Conservation (phyloP, 148 eudicot genomes). For the Rhododendron kiyosumense region DNA sequence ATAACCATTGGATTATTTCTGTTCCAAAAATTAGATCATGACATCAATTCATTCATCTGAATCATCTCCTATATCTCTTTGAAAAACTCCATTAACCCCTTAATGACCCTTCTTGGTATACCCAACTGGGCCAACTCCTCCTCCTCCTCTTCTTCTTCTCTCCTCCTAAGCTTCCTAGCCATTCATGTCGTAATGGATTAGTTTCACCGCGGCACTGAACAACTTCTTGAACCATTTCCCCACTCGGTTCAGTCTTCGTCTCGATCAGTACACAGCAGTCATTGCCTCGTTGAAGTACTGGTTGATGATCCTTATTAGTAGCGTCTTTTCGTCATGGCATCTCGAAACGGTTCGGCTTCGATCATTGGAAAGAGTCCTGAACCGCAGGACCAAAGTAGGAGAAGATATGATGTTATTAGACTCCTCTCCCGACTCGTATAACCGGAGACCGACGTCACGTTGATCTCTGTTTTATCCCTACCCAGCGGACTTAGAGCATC, state of each 20-base stretch:
- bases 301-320: not conserved
- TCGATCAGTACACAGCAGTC: not conserved
- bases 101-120: too few relatives aligned
- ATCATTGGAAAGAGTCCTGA: too few relatives aligned
- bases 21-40: too few relatives aligned
- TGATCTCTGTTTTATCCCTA: conserved; percentile 9
- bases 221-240: conserved; percentile 12
- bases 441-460: conserved; percentile 27
- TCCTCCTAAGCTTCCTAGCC: too few relatives aligned
- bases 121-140: too few relatives aligned
- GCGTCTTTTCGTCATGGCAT: not conserved
- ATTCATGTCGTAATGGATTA: not conserved
- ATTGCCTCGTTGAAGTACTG: not conserved
- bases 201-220: conserved; percentile 37
- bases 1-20: too few relatives aligned
- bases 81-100: too few relatives aligned
- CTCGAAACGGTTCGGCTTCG: not conserved
- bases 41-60: too few relatives aligned
- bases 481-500: conserved; percentile 47
- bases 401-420: too few relatives aligned
- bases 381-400: too few relatives aligned
- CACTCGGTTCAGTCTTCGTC: not conserved
- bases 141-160: too few relatives aligned
- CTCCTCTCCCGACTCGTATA: conserved; percentile 47
- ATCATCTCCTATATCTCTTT: too few relatives aligned